Evolutionary conservation across 768 basidiomycete genomes (phyloP), one percentile per base, ranked within the genome.

Genomic region (Lepiota venenata): DNA sequence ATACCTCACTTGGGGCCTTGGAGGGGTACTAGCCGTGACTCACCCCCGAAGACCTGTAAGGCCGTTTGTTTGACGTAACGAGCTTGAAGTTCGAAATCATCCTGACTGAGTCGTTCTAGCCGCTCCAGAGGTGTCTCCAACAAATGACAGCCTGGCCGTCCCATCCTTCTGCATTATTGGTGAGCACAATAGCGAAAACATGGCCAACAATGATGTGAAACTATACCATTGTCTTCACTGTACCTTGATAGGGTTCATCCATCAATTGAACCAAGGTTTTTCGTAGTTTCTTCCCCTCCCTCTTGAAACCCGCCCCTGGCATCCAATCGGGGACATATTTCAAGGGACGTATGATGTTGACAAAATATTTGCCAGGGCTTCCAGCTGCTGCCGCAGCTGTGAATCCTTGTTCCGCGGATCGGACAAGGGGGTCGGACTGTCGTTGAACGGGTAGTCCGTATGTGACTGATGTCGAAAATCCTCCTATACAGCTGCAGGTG

Each of bases 221-320:
- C 32, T 18, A 42, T 37, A 52, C 51, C 44, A 40, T 16, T 15
- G 6, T 25, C 37, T 27, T 22, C 16, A 39, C 10, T 40, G 22
- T 15, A 2, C 8, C 29, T 10, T 44, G 51, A 18, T 39, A 53
- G 2, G 52, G 52, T 7, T 47, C 52, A 10, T 50, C 50, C 27
- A 36, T 36, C 16, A 46, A 27, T 44, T 22, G 11, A 8, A 25
- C 8, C 16, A 37, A 2, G 4, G n/a, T 16, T 4, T 38, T 9
- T 9, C 38, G 44, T 14, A 50, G 10, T 2, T 22, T 20, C 6
- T 27, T 38, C 11, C 36, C 52, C 2, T 16, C 15, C 27, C 14
- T 54, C 39, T 59, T 55, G 44, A 56, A 48, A 2, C 45, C 40
- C 2, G 55, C 50, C 1, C 58, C 58, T 7, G 58, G 58, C 18